phyloP scores from a whole-genome alignment of 2,329 filamentous ascomycete genomes.

The Pezicula rhizophila region DNA sequence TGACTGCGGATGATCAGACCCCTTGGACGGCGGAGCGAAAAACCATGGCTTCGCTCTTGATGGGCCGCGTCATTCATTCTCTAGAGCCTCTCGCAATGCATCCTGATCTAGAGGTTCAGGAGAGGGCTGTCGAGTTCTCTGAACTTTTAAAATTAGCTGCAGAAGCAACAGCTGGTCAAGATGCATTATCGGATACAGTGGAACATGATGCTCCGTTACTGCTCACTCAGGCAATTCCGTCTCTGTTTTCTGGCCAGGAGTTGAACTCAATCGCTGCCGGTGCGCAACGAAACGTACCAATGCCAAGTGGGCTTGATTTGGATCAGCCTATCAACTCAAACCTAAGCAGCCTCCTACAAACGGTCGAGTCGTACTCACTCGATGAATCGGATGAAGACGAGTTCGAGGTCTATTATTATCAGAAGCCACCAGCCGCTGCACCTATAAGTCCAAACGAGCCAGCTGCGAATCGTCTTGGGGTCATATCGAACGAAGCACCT shows the following conservation, averaged over 20 bases:
- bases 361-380: slow-evolving; percentile 44
- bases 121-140: slow-evolving; percentile 85
- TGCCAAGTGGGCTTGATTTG: slow-evolving; percentile 70
- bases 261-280: slow-evolving; percentile 82
- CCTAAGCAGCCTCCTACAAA: slow-evolving; percentile 57
- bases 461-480: slow-evolving; percentile 47
- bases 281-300: slow-evolving; percentile 80
- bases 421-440: slow-evolving; percentile 42
- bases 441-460: slow-evolving; percentile 40
- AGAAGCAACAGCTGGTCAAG: slow-evolving; percentile 69
- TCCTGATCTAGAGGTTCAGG: slow-evolving; percentile 88
- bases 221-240: slow-evolving; percentile 84
- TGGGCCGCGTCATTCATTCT: slow-evolving; percentile 76
- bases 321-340: slow-evolving; percentile 77
- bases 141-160: slow-evolving; percentile 82
- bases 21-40: slow-evolving; percentile 70
- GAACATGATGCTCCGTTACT: slow-evolving; percentile 71
- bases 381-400: slow-evolving; percentile 54
- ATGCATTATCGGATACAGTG: slow-evolving; percentile 45
- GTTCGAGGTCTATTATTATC: slow-evolving; percentile 62
- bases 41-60: slow-evolving; percentile 67
- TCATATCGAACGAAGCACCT: slow-evolving; percentile 36
- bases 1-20: slow-evolving; percentile 59
- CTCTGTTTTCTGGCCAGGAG: slow-evolving; percentile 78
- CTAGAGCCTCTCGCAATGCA: slow-evolving; percentile 75